Base-by-base conservation (phyloP, 179 eudicot species). In the Silene noctiflora region DNA sequence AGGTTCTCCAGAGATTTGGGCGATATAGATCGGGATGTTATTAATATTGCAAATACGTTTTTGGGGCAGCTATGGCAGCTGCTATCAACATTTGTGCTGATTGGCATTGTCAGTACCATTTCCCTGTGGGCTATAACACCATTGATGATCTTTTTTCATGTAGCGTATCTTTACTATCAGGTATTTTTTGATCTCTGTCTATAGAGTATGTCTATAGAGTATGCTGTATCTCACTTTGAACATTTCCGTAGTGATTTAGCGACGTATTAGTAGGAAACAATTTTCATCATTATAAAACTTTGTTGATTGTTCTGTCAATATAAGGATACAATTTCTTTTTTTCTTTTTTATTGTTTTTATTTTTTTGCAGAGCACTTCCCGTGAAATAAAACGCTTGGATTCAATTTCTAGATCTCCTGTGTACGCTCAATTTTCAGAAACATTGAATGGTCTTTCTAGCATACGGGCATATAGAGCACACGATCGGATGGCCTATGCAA, bases 61-160 rank as follows among this genome's bases (percentile, higher is more conserved):
- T 74, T 89, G 19, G 75, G 81, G 8, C 90, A 87, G 79, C 61
- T 84, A 5, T 84, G 79, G 76, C 93, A 87, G 82, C 84, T 89
- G 22, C 83, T 89, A 21, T 89, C 93, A 35, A 89, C 93, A 27
- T 89, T 89, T 77, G 84, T 86, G 70, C 87, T 89, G 55, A 89
- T 89, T 16, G 93, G 90, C 22, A 72, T 87, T 51, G 89, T 89
- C 39, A 89, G 93, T 84, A 83, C 87, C 4, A 75, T 87, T 72
- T 89, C 93, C 58, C 85, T 89, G 17, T 89, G 93, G 93, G 93
- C 88, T 77, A 89, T 89, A 55, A 83, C 85, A 85, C 93, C 93
- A 39, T 87, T 89, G 71, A 82, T 87, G 78, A 81, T 89, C 68
- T 69, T 89, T 74, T 89, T 89, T 74, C 83, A 89, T 71, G 83